These are phyloP conservation scores for Saccharomyces kudriavzevii DNA, from an alignment of 805 yeast genomes.

Conservation along the genomic window DNA sequence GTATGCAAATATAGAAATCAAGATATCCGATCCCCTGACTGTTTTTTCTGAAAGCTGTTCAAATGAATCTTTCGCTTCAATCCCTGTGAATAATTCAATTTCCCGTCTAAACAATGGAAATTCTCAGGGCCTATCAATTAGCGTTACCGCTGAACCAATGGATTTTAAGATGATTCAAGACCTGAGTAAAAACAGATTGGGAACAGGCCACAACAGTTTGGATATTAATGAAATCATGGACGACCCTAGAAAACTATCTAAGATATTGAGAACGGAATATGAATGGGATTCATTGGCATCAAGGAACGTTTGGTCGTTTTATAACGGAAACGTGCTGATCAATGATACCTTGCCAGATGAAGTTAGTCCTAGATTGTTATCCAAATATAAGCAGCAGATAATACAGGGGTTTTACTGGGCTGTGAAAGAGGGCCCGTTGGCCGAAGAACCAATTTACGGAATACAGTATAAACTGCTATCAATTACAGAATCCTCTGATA, in stretches of 20 bases:
- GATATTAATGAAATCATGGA: conserved; percentile 33
- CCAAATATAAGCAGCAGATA: conserved; percentile 44
- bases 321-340: conserved; percentile 50
- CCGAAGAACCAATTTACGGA: conserved; percentile 71
- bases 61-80: conserved; percentile 57
- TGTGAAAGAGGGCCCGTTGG: conserved; percentile 80
- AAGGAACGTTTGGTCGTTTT: conserved; percentile 72
- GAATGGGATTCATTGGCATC: conserved; percentile 82
- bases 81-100: conserved; percentile 50
- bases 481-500: conserved; percentile 26
- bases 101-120: conserved; percentile 9
- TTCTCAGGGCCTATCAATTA: conserved; percentile 29
- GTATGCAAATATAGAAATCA: conserved; percentile 60
- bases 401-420: conserved; percentile 81
- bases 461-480: conserved; percentile 66
- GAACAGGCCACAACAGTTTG: conserved; percentile 1
- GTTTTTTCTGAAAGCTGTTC: conserved; percentile 70
- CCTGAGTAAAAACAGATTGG: conserved; percentile 9
- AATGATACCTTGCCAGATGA: conserved; percentile 75
- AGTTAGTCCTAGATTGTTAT: conserved; percentile 47
- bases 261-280: conserved; percentile 46
- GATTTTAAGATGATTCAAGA: conserved; percentile 41
- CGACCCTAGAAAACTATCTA: conserved; percentile 42
- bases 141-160: conserved; percentile 72
- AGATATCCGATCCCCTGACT: conserved; percentile 78